Evolutionary conservation across 108 stramenopile genomes (phyloP).

Genomic region (Skeletonema marinoi): DNA sequence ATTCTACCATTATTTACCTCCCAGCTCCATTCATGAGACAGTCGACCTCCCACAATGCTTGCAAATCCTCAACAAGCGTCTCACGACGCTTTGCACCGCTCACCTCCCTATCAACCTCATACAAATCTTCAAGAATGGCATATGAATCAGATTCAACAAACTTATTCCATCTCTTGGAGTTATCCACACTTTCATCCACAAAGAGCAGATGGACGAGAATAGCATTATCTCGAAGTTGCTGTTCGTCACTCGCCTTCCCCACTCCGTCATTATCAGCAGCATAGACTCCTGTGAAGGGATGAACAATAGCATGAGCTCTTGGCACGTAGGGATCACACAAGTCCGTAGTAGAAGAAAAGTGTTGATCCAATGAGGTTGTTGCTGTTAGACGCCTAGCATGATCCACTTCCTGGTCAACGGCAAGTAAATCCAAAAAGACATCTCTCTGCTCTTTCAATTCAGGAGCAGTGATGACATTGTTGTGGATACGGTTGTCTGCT

Average conservation of each 20-base stretch:
- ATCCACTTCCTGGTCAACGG: conserved; percentile 37
- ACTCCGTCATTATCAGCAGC: conserved; percentile 6
- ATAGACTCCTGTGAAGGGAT: conserved; percentile 25
- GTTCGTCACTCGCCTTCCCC: neutral
- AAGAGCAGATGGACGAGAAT: conserved; percentile 34
- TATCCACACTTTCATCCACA: conserved; percentile 42
- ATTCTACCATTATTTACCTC: neutral
- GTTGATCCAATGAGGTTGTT: conserved; percentile 1
- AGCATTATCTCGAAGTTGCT: conserved; percentile 14
- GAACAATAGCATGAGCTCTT: conserved; percentile 8
- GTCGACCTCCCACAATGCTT: conserved; percentile 43
- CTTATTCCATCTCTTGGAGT: conserved; percentile 14
- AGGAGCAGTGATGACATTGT: conserved; percentile 15
- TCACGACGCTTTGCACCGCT: conserved; percentile 36
- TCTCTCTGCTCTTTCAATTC: conserved; percentile 23
- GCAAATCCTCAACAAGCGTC: conserved; percentile 34
- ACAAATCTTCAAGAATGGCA: conserved; percentile 27
- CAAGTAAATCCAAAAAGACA: conserved; percentile 30
- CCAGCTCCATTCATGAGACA: conserved; percentile 16
- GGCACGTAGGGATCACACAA: conserved; percentile 32
- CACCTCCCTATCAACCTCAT: conserved; percentile 29
- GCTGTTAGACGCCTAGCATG: neutral
- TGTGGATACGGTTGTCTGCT: conserved; percentile 3
- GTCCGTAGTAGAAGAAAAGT: conserved; percentile 10
- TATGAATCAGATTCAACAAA: conserved; percentile 14